phyloP scores from a whole-genome alignment of 2,329 filamentous ascomycete species.

The Cadophora malorum region DNA sequence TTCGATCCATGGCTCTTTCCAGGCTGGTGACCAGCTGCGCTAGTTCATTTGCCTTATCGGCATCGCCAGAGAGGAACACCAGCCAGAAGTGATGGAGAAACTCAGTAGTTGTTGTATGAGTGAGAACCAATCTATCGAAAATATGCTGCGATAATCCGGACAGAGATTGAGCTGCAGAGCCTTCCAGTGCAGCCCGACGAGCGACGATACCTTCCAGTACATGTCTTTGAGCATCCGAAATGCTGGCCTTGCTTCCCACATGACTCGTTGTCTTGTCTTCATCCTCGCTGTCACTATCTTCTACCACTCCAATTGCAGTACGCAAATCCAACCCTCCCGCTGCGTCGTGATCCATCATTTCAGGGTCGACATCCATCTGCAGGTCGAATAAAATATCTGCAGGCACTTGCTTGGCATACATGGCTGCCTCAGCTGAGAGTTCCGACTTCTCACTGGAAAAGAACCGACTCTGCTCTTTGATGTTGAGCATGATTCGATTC shows the following conservation, averaged over 20 bases:
- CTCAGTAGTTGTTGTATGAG: slow-evolving; percentile 91
- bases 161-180: slow-evolving; percentile 43
- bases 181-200: slow-evolving; percentile 64
- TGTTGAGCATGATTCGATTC: slow-evolving; percentile 80
- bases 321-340: slow-evolving; percentile 65
- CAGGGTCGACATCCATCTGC: slow-evolving; percentile 62
- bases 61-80: slow-evolving; percentile 86
- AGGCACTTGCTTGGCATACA: slow-evolving; percentile 74
- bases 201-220: slow-evolving; percentile 70
- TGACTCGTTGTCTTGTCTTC: slow-evolving; percentile 58
- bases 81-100: slow-evolving; percentile 98
- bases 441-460: slow-evolving; percentile 65
- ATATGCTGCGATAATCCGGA: slow-evolving; percentile 55
- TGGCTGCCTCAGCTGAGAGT: slow-evolving; percentile 47
- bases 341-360: slow-evolving; percentile 54
- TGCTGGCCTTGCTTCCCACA: slow-evolving; percentile 73
- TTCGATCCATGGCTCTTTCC: slow-evolving; percentile 75
- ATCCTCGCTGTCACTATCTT: slow-evolving; percentile 73
- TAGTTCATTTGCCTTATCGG: slow-evolving; percentile 80
- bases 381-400: slow-evolving; percentile 70
- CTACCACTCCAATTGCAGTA: slow-evolving; percentile 69
- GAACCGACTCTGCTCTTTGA: slow-evolving; percentile 86
- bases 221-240: slow-evolving; percentile 68
- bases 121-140: slow-evolving; percentile 71
- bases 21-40: slow-evolving; percentile 84